A percentile compares a stretch with the other conserved stretches of the same genome.
These are phyloP conservation scores for Mytilinidion resinicola DNA, from an alignment of 495 filamentous ascomycete species.

Conservation along the genomic window DNA sequence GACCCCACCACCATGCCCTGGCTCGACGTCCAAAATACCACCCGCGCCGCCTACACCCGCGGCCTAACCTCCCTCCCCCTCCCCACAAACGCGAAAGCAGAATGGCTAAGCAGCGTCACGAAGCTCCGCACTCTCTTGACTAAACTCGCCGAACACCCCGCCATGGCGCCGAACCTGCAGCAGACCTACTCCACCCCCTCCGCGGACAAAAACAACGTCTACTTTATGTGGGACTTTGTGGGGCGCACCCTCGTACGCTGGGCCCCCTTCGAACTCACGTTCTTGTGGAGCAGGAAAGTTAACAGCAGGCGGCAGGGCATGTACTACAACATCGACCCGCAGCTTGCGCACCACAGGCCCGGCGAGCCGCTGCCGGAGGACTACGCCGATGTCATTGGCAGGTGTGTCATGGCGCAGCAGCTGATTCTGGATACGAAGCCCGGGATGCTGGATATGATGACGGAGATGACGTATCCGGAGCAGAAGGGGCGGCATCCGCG, in stretches of 20 bases:
- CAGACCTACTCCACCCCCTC: constrained; percentile 37
- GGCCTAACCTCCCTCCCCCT: neutral
- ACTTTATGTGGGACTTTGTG: constrained; percentile 39
- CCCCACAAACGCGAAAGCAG: constrained; percentile 3
- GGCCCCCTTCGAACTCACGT: neutral
- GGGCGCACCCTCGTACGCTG: constrained; percentile 21
- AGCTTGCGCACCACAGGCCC: neutral
- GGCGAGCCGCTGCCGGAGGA: neutral
- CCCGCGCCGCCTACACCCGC: constrained; percentile 7
- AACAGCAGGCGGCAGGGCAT: constrained; percentile 3
- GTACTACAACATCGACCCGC: constrained; percentile 5
- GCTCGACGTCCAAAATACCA: neutral
- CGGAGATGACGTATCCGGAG: constrained; percentile 19
- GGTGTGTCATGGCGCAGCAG: constrained; percentile 4
- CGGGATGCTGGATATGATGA: constrained; percentile 21
- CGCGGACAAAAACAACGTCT: constrained; percentile 33
- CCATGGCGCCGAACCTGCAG: constrained; percentile 34
- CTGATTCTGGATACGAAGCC: constrained; percentile 21
- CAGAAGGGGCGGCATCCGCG: constrained; percentile 7
- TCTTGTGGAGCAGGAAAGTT: too few relatives aligned
- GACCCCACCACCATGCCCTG: too few relatives aligned
- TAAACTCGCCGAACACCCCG: constrained; percentile 33
- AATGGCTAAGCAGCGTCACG: constrained; percentile 14
- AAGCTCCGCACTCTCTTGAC: constrained; percentile 15
- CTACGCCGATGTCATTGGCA: constrained; percentile 11